These are phyloP conservation scores for Crotalaria pallida DNA, from an alignment of 306 rosid species.

Conservation along the genomic window DNA sequence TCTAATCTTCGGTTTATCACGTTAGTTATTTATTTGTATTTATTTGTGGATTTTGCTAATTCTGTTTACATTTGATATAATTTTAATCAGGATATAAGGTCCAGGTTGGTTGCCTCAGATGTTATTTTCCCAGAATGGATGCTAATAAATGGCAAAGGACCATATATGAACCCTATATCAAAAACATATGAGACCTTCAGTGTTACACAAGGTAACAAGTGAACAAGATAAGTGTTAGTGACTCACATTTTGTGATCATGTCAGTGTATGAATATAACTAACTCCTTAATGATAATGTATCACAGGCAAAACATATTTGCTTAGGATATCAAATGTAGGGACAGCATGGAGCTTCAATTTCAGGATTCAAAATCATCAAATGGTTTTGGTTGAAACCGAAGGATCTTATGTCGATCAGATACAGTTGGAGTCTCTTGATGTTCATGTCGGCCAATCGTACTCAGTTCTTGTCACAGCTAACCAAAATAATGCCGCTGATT, in stretches of 20 bases:
- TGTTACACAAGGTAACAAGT: constrained; percentile 57
- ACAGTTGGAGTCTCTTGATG: constrained; percentile 63
- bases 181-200: constrained; percentile 45
- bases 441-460: constrained; percentile 88
- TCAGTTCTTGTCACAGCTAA: constrained; percentile 71
- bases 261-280: background rate
- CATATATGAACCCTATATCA: constrained; percentile 33
- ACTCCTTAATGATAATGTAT: constrained; percentile 12
- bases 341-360: constrained; percentile 64
- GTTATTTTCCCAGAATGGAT: constrained; percentile 37
- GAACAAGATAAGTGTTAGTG: background rate
- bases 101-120: constrained; percentile 14
- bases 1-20: background rate
- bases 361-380: constrained; percentile 65
- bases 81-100: constrained; percentile 42
- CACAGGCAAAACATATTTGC: constrained; percentile 69
- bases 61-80: background rate
- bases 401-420: constrained; percentile 71
- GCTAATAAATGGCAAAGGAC: constrained; percentile 71
- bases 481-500: constrained; percentile 55
- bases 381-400: constrained; percentile 80
- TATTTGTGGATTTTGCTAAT: background rate
- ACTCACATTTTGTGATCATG: background rate
- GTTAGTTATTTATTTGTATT: background rate
- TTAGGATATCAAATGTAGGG: constrained; percentile 88